Percentiles rank a stretch among this genome's conserved stretches.
Conservation (phyloP, 768 basidiomycete species). For the Chalciporus pseudorubinellus region DNA sequence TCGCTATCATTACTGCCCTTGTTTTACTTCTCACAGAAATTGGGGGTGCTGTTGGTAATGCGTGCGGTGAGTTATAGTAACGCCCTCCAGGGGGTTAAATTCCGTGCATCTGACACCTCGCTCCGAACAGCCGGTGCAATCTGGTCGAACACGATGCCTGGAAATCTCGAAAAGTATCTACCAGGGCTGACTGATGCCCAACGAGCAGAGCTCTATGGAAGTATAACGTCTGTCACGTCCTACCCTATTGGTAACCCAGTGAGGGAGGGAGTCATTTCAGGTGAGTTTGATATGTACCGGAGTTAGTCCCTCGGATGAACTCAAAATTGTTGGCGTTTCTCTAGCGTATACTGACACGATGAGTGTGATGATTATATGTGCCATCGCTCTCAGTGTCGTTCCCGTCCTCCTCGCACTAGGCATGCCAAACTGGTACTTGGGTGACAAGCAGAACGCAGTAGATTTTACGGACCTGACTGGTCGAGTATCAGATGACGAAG, state of each 20-base stretch:
- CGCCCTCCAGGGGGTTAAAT: slow-evolving; percentile 1
- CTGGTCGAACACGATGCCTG: slow-evolving; percentile 68
- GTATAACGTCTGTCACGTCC: slow-evolving; percentile 49
- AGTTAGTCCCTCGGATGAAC: not conserved
- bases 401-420: slow-evolving; percentile 58
- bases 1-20: slow-evolving; percentile 65
- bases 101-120: not conserved
- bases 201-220: slow-evolving; percentile 50
- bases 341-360: slow-evolving; percentile 56
- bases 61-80: slow-evolving; percentile 43
- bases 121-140: slow-evolving; percentile 56
- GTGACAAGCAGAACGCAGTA: slow-evolving; percentile 68
- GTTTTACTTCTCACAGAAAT: slow-evolving; percentile 69
- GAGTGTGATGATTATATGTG: slow-evolving; percentile 54
- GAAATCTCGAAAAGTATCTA: slow-evolving; percentile 52
- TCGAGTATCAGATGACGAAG: slow-evolving; percentile 3
- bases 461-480: slow-evolving; percentile 37
- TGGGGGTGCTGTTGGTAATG: slow-evolving; percentile 64
- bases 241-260: slow-evolving; percentile 54
- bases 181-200: slow-evolving; percentile 45
- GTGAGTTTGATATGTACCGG: slow-evolving; percentile 24
- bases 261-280: slow-evolving; percentile 61
- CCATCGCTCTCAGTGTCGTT: slow-evolving; percentile 51
- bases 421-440: slow-evolving; percentile 67
- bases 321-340: not conserved